Conservation (phyloP, 2,329 filamentous ascomycete genomes). For the Aplosporella prunicola region DNA sequence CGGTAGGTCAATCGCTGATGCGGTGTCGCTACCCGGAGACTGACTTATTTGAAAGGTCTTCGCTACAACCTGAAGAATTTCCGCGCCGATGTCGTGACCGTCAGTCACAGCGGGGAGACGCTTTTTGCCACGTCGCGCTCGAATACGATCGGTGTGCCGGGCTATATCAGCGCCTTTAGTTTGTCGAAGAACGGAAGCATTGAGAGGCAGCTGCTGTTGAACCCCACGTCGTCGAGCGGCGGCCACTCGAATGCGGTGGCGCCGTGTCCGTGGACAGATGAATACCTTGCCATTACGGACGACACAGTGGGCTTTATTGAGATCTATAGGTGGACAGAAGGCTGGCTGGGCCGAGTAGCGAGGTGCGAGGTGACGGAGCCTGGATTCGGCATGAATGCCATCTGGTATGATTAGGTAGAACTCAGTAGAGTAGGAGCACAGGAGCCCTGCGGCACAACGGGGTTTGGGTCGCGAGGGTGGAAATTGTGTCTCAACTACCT, state of each 20-base stretch:
- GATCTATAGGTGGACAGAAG: conserved; percentile 78
- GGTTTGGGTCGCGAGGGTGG: no score
- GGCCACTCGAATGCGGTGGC: conserved; percentile 84
- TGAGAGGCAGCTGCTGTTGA: conserved; percentile 68
- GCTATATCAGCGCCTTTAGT: conserved; percentile 74
- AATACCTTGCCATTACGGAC: conserved; percentile 84
- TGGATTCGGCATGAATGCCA: conserved; percentile 95
- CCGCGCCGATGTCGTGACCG: conserved; percentile 73
- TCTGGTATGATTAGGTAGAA: conserved; percentile 85
- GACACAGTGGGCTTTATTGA: conserved; percentile 82
- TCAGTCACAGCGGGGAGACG: conserved; percentile 59
- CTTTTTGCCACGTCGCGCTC: conserved; percentile 79
- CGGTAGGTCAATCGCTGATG: conserved; percentile 41
- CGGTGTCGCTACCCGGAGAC: not conserved
- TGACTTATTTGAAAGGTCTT: conserved; percentile 8
- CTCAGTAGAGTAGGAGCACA: no score
- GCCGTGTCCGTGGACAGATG: conserved; percentile 74
- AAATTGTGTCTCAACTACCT: no score
- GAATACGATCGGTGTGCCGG: conserved; percentile 65
- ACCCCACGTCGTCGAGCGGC: conserved; percentile 77
- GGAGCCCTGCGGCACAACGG: no score
- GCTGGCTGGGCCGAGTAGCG: conserved; percentile 69
- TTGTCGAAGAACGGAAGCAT: conserved; percentile 60
- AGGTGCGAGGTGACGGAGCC: conserved; percentile 69
- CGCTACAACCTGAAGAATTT: conserved; percentile 53